Percentiles rank a stretch among this genome's conserved stretches.
Conservation (phyloP, 345 rosid species). For the Nephelium lappaceum region DNA sequence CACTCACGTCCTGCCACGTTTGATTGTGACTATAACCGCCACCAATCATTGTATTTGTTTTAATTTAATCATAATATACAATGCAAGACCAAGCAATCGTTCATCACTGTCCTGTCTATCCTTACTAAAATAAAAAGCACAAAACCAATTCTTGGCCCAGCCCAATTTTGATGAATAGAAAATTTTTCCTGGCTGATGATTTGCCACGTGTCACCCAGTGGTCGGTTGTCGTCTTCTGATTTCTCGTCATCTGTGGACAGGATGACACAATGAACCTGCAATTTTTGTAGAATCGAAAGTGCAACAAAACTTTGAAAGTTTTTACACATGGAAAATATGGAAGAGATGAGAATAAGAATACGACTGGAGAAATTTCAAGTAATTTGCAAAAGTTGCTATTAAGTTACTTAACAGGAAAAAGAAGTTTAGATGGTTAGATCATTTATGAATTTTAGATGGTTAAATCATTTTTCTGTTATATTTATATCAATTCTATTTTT, state of each 20-base stretch:
- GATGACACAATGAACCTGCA: background rate
- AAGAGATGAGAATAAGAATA: background rate
- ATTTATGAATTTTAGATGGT: too few species aligned
- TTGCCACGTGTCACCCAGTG: constrained; percentile 20
- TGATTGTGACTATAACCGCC: background rate
- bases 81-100: background rate
- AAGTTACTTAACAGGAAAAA: too few species aligned
- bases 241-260: background rate
- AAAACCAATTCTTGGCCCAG: background rate
- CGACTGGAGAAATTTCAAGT: too few species aligned
- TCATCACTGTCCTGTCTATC: background rate
- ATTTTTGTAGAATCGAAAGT: background rate
- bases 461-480: too few species aligned
- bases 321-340: background rate
- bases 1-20: constrained; percentile 33
- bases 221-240: constrained; percentile 16
- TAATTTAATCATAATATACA: background rate
- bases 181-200: background rate
- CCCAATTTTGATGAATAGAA: background rate
- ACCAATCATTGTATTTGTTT: constrained; percentile 20
- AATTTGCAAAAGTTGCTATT: too few species aligned
- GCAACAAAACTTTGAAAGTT: background rate
- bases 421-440: too few species aligned
- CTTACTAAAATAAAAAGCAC: background rate
- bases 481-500: too few species aligned